Evolutionary conservation across 805 yeast genomes (phyloP).

Genomic region (Candida parachauliodes): DNA sequence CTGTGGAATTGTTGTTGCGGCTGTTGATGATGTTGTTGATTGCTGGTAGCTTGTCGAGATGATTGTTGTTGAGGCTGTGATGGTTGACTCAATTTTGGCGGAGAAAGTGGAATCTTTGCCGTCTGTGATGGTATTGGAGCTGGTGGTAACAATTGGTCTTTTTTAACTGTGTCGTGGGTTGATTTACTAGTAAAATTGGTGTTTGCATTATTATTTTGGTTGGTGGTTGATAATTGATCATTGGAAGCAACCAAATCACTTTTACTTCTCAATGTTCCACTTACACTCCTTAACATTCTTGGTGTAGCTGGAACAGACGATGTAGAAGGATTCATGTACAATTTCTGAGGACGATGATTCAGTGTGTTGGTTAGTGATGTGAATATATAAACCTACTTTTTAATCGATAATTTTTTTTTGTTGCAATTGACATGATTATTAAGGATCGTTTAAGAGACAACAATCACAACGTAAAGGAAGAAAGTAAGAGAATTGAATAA

Average conservation of each 20-base stretch:
- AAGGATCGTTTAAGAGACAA: too few relatives aligned
- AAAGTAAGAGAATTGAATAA: too few relatives aligned
- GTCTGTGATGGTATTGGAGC: slow-evolving; percentile 22
- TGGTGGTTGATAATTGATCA: neutral
- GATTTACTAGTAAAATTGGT: slow-evolving; percentile 2
- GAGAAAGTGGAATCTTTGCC: neutral
- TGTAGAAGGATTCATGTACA: neutral
- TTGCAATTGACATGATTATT: neutral
- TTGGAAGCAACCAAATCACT: slow-evolving; percentile 9
- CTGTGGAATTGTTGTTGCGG: slow-evolving; percentile 62
- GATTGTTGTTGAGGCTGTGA: slow-evolving; percentile 4
- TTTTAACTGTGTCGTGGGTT: slow-evolving; percentile 10
- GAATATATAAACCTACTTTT: neutral
- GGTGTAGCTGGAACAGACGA: slow-evolving; percentile 61
- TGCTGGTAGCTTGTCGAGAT: neutral
- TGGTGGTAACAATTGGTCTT: slow-evolving; percentile 29
- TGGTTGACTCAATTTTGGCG: neutral
- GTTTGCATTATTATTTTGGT: neutral
- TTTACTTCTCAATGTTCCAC: slow-evolving; percentile 29
- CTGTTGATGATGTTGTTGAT: slow-evolving; percentile 9
- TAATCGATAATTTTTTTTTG: neutral
- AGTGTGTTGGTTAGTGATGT: too few relatives aligned
- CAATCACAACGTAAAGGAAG: too few relatives aligned
- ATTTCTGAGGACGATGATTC: too few relatives aligned
- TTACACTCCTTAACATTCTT: slow-evolving; percentile 60